Conservation (phyloP, 306 rosid species). For the Quercus aquifolioides region DNA sequence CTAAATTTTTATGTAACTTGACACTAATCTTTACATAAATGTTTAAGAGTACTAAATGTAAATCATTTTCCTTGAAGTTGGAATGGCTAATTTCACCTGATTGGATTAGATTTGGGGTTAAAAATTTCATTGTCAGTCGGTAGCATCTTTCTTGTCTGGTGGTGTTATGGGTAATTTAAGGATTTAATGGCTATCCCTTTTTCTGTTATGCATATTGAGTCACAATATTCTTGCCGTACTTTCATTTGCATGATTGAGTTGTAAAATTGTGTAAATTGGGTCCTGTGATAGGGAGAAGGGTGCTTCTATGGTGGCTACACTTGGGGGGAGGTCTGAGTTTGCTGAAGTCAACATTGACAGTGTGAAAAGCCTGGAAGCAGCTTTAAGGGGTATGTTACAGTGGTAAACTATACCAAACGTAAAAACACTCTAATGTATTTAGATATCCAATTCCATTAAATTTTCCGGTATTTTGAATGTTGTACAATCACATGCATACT, state of each 20-base stretch:
- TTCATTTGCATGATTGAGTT: not conserved
- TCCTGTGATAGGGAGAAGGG: slow-evolving; percentile 63
- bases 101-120: too few relatives aligned
- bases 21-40: too few relatives aligned
- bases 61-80: too few relatives aligned
- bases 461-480: not conserved
- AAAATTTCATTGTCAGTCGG: too few relatives aligned
- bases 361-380: slow-evolving; percentile 50
- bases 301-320: slow-evolving; percentile 54
- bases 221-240: too few relatives aligned
- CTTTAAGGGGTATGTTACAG: slow-evolving; percentile 46
- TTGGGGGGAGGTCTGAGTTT: slow-evolving; percentile 60
- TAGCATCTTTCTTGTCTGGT: too few relatives aligned
- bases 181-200: too few relatives aligned
- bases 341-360: slow-evolving; percentile 56
- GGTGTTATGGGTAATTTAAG: too few relatives aligned
- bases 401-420: not conserved
- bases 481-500: not conserved
- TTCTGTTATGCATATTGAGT: too few relatives aligned
- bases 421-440: not conserved
- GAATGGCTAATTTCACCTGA: too few relatives aligned
- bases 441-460: not conserved
- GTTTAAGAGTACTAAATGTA: too few relatives aligned
- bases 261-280: not conserved
- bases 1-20: too few relatives aligned